Evolutionary conservation across 768 basidiomycete genomes (phyloP).

Genomic region (Porpolomopsis calyptriformis): DNA sequence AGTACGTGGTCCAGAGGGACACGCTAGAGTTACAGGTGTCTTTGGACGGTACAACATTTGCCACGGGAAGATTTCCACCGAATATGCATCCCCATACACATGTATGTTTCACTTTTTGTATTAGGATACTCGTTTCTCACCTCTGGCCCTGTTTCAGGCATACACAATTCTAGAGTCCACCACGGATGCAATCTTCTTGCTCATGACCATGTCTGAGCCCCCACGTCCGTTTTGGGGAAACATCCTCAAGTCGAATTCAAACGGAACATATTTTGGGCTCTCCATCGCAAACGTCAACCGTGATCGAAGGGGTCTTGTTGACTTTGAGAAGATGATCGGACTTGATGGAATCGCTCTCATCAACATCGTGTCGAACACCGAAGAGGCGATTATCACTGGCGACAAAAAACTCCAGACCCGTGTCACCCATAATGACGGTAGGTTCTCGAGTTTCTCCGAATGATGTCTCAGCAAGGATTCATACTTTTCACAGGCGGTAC

Average conservation of each 20-base stretch:
- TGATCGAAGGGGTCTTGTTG: conserved; percentile 78
- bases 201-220: conserved; percentile 83
- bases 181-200: conserved; percentile 88
- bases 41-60: conserved; percentile 77
- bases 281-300: conserved; percentile 85
- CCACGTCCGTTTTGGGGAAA: conserved; percentile 76
- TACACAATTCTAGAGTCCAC: conserved; percentile 93
- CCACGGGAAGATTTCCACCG: conserved; percentile 82
- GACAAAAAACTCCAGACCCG: conserved; percentile 69
- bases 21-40: conserved; percentile 85
- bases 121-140: neutral
- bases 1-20: conserved; percentile 44
- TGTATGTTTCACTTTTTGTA: conserved; percentile 34
- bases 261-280: conserved; percentile 92
- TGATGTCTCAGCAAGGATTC: neutral
- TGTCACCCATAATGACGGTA: conserved; percentile 96
- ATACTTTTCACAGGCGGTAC: conserved; percentile 48
- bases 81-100: conserved; percentile 84
- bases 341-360: conserved; percentile 92
- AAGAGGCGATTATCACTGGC: conserved; percentile 59
- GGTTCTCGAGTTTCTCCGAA: conserved; percentile 14
- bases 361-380: conserved; percentile 79
- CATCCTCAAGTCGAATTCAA: conserved; percentile 93
- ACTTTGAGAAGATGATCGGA: conserved; percentile 97
- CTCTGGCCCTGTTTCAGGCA: conserved; percentile 35